Base-by-base conservation (phyloP, 352 stramenopile genomes). In the Halophytophthora batemanensis region DNA sequence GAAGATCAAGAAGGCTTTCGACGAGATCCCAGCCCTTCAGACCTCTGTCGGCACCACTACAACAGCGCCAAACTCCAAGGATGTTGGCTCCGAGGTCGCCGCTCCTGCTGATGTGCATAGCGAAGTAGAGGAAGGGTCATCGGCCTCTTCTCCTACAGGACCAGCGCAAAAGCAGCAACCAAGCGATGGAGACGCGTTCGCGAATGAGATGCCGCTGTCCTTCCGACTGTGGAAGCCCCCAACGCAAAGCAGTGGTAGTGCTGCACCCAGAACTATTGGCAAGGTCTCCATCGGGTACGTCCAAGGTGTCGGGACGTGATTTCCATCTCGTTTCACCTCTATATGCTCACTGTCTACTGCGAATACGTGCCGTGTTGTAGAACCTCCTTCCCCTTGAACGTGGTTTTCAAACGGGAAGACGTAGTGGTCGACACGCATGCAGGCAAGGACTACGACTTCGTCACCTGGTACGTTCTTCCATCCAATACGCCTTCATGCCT, bases 391-490 rank as follows among this genome's bases (percentile, higher is more conserved):
- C 84, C 84, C 2, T 55, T 74, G 38, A 95, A 91, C 46, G 69
- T 91, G 13, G 63, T 89, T 36, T 95, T 95, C 63, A 93, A 90
- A 64, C 72, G 78, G 28, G 79, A 93, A 61, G 75, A 93, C 50
- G 47, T 88, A 28, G 66, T 86, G 5, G 52, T 47, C 10, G 77
- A 89, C 37, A 56, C 44, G 21, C 81, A 90, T 55, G 73, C 70
- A 18, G 74, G 71, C 59, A 83, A 76, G 40, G 53, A 77, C 38
- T 92, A 90, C 47, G 75, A 92, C 55, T 83, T 92, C 23, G 86
- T 92, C 49, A 87, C 74, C 13, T 92, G 82, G 82, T 90, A 73
- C 13, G 45, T 21, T 56, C 54, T 14, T 29, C 39, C 25, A 31
- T 4, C 25, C 25, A 25, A 18, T 13, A 14, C 39, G 21, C 36